These are phyloP conservation scores for Hericium alpestre DNA, from an alignment of 768 basidiomycete genomes.

Conservation along the genomic window DNA sequence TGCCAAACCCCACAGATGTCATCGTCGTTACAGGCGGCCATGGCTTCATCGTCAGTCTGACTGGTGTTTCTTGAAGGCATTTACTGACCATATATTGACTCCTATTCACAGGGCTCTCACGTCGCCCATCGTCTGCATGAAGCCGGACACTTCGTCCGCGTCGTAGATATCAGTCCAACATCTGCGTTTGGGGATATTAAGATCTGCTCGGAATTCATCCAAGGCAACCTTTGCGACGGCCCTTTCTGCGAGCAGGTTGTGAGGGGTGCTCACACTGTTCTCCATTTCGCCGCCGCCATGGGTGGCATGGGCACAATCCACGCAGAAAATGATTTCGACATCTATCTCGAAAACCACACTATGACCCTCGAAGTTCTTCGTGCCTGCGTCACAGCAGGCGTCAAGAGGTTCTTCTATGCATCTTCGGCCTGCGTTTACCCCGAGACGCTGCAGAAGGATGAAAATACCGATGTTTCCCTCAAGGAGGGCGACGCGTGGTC, in stretches of 20 bases:
- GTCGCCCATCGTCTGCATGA: conserved; percentile 30
- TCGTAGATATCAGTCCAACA: conserved; percentile 29
- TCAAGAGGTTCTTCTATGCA: conserved; percentile 40
- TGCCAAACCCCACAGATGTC: conserved; percentile 1
- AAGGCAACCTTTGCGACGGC: conserved; percentile 37
- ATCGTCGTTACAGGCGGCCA: conserved; percentile 40
- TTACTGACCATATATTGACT: not conserved
- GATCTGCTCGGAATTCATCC: conserved; percentile 24
- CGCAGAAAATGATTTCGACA: conserved; percentile 33
- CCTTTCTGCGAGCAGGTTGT: conserved; percentile 28
- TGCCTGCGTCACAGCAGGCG: conserved; percentile 27
- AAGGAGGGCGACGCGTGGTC: conserved; percentile 35
- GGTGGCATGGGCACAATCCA: conserved; percentile 60
- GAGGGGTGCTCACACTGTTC: conserved; percentile 30
- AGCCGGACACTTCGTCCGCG: conserved; percentile 26
- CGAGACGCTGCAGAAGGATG: conserved; percentile 26
- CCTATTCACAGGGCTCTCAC: conserved; percentile 35
- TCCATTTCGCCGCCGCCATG: conserved; percentile 55
- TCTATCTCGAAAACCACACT: conserved; percentile 38
- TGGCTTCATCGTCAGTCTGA: conserved; percentile 40
- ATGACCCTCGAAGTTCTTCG: conserved; percentile 40
- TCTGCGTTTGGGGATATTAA: conserved; percentile 14
- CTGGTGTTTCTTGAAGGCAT: not conserved
- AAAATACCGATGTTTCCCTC: conserved; percentile 30
- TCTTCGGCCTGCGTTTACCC: conserved; percentile 56